phyloP scores from a whole-genome alignment of 768 basidiomycete species.

The Suillus americanus region DNA sequence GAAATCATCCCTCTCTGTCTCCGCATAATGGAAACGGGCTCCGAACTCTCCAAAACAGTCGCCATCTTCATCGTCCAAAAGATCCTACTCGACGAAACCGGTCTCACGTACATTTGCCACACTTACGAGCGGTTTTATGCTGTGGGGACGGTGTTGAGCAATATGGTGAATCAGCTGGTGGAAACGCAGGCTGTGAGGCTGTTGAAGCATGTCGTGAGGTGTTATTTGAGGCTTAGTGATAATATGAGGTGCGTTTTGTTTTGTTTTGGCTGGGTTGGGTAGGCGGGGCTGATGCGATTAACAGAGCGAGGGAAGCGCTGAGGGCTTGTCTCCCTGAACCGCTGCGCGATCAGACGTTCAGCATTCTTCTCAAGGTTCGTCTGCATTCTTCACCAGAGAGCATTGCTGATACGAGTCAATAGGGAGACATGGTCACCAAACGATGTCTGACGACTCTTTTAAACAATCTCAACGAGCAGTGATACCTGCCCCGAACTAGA shows the following conservation, averaged over 20 bases:
- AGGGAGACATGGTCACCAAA: constrained; percentile 99
- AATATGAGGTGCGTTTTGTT: constrained; percentile 80
- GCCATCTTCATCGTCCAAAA: constrained; percentile 99
- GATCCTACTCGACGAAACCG: constrained; percentile 94
- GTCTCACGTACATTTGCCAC: constrained; percentile 97
- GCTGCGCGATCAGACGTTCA: constrained; percentile 91
- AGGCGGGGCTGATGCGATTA: not conserved
- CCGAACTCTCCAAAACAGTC: constrained; percentile 97
- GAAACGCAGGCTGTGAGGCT: constrained; percentile 96
- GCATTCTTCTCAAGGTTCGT: constrained; percentile 81
- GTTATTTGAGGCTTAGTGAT: constrained; percentile 94
- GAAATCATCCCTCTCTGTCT: constrained; percentile 99
- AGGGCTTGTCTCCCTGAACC: constrained; percentile 96
- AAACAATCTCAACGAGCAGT: constrained; percentile 81
- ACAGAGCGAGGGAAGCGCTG: constrained; percentile 91
- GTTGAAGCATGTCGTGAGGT: constrained; percentile 96
- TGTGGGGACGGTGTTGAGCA: constrained; percentile 95
- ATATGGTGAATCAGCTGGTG: constrained; percentile 98
- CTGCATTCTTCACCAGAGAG: not conserved
- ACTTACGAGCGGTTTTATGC: constrained; percentile 99
- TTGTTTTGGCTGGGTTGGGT: constrained; percentile 6
- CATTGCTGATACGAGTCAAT: constrained; percentile 15
- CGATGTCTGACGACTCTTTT: constrained; percentile 87
- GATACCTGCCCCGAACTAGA: constrained; percentile 1
- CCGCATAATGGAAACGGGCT: constrained; percentile 99